Evolutionary conservation across 495 filamentous ascomycete genomes (phyloP).

Genomic region (Trichoderma asperelloides): DNA sequence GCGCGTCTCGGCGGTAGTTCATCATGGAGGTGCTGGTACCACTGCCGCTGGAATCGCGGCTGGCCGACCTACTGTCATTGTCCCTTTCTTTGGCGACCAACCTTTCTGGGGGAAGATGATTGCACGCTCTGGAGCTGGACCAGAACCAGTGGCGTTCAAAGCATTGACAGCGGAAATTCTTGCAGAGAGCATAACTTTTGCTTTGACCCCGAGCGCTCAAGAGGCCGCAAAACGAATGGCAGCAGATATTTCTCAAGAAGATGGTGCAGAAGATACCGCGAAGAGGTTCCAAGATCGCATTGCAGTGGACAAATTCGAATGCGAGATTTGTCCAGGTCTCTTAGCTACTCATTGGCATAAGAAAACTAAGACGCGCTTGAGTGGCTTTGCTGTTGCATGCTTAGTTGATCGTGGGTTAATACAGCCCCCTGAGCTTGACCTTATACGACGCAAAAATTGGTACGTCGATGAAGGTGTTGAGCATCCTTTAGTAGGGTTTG

Average conservation of each 20-base stretch:
- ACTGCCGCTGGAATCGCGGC: conserved; percentile 52
- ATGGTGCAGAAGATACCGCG: conserved; percentile 15
- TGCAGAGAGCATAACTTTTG: conserved; percentile 29
- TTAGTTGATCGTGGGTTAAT: background rate
- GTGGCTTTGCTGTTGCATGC: background rate
- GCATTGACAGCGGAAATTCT: conserved; percentile 33
- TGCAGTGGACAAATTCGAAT: background rate
- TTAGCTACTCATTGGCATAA: background rate
- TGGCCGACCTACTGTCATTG: conserved; percentile 50
- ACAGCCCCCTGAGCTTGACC: background rate
- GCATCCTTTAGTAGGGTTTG: background rate
- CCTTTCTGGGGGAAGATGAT: conserved; percentile 53
- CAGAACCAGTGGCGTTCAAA: conserved; percentile 35
- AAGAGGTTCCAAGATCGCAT: background rate
- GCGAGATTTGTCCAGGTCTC: background rate
- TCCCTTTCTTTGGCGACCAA: conserved; percentile 61
- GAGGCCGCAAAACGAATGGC: conserved; percentile 38
- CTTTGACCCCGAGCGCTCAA: conserved; percentile 26
- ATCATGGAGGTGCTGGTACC: conserved; percentile 60
- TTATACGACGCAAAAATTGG: background rate
- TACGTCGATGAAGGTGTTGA: conserved; percentile 5
- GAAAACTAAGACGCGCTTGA: background rate
- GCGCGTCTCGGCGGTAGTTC: conserved; percentile 51
- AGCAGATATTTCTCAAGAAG: conserved; percentile 31
- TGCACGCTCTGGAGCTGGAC: conserved; percentile 38